Base-by-base conservation (phyloP, 257 asterid genomes). In the Solanum pimpinellifolium region DNA sequence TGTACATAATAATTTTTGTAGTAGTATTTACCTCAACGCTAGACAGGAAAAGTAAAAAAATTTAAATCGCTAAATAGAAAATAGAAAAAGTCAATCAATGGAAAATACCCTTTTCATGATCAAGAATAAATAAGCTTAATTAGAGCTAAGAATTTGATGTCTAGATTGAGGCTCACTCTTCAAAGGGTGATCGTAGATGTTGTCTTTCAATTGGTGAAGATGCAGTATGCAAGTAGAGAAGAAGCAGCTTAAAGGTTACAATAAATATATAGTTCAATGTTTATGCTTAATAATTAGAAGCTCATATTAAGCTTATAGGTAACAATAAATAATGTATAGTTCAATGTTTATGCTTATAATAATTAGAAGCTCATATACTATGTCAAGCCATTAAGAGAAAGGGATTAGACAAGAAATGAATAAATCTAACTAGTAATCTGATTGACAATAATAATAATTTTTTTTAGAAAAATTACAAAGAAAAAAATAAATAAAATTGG, bases 401-500 rank as follows among this genome's bases (percentile, higher is more conserved):
- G 73, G 82, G 66, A 72, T 25, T 25, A 66, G 87, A 91, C 66
- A 88, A 86, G 90, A 87, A 93, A 95, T 89, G 91, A 94, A 94
- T 91, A 94, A 91, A 92, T 92, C 88, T 92, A 93, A 93, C 90
- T 90, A 88, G 88, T 68, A 25, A 29, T 29, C 86, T 84, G 87
- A 66, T 66, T 68, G 66, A n/a, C 29, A 41, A 85, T 44, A 46
- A 85, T 59, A 49, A 20, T n/a, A 9, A 66, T 9, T 49, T 46
- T 33, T 27, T 42, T 5, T 11, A 27, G 16, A 80, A 88, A 84
- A 88, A 83, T 86, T 62, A 80, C 69, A 44, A 83, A 66, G 42
- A 86, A 76, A 52, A 15, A 74, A 84, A 77, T 37, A 35, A 42
- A 65, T 82, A 83, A 69, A 90, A 84, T 27, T 65, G 89, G 90